Evolutionary conservation across 352 stramenopile species (phyloP).

Genomic region (Phytopythium montanum): DNA sequence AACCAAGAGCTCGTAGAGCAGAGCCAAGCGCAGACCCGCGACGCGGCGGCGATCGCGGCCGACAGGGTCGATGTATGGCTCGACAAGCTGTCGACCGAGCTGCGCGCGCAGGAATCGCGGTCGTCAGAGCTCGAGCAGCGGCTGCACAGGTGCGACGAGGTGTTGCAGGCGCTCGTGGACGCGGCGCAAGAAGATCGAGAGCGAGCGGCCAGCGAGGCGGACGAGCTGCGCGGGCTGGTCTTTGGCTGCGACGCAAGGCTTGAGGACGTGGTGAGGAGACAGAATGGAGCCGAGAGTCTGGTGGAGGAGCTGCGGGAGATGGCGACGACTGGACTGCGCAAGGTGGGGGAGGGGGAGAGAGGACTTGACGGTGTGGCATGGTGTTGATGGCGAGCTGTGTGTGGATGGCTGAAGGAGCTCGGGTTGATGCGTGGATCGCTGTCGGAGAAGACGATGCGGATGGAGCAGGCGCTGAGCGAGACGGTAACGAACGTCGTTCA

Average conservation of each 20-base stretch:
- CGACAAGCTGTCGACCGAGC: constrained; percentile 51
- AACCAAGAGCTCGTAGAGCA: constrained; percentile 77
- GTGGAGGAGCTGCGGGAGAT: constrained; percentile 39
- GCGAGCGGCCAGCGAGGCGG: constrained; percentile 30
- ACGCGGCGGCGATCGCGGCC: constrained; percentile 30
- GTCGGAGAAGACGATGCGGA: constrained; percentile 50
- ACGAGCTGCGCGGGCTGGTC: constrained; percentile 51
- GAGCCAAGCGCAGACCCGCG: constrained; percentile 31
- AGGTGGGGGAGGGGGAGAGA: constrained; percentile 17
- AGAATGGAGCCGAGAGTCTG: constrained; percentile 26
- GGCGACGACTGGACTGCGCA: constrained; percentile 36
- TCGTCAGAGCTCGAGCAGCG: constrained; percentile 35
- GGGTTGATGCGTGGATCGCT: constrained; percentile 46
- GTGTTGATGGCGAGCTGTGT: background rate
- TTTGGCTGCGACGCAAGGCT: constrained; percentile 38
- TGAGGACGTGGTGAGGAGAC: constrained; percentile 31
- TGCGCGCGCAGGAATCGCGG: constrained; percentile 32
- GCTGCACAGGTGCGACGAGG: constrained; percentile 35
- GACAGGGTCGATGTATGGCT: constrained; percentile 55
- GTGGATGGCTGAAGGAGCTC: constrained; percentile 29
- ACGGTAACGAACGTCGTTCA: constrained; percentile 23
- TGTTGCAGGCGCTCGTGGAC: constrained; percentile 29
- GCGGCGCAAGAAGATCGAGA: constrained; percentile 17
- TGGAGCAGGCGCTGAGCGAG: constrained; percentile 38
- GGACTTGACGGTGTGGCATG: background rate